Percentiles rank a stretch among this genome's conserved stretches.
Evolutionary conservation across 352 stramenopile species (phyloP).

Genomic region (Pythium sukuiense): DNA sequence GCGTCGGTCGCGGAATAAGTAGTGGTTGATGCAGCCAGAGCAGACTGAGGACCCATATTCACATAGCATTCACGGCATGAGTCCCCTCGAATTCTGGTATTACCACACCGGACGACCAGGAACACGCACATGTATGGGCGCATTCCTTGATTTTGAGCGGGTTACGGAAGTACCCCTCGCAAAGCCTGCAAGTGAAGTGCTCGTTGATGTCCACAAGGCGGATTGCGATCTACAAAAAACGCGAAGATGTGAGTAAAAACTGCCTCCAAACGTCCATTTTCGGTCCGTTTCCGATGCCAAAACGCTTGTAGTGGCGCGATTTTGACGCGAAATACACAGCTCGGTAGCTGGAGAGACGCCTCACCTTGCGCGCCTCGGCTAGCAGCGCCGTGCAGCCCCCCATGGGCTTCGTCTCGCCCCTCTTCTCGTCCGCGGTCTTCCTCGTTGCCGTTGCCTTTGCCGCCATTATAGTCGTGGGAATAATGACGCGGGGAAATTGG

Average conservation of each 20-base stretch:
- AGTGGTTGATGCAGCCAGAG: slow-evolving; percentile 54
- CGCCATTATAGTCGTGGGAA: slow-evolving; percentile 2
- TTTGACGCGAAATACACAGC: background rate
- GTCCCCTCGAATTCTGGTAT: no score
- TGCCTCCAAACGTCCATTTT: background rate
- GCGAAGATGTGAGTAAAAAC: background rate
- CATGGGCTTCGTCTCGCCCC: background rate
- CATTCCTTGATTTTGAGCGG: slow-evolving; percentile 79
- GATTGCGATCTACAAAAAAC: slow-evolving; percentile 38
- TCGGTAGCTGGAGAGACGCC: background rate
- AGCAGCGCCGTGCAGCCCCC: slow-evolving; percentile 7
- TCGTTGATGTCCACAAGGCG: slow-evolving; percentile 47
- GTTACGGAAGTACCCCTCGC: slow-evolving; percentile 66
- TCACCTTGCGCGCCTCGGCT: slow-evolving; percentile 16
- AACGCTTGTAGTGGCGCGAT: background rate
- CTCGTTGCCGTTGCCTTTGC: slow-evolving; percentile 10
- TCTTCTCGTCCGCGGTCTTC: background rate
- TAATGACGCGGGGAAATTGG: background rate
- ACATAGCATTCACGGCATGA: no score
- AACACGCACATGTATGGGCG: slow-evolving; percentile 65
- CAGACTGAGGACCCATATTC: slow-evolving; percentile 39
- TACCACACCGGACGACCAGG: no score
- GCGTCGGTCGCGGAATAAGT: slow-evolving; percentile 38
- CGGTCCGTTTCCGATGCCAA: background rate
- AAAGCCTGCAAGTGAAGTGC: slow-evolving; percentile 67